Base-by-base conservation (phyloP, 306 rosid genomes). In the Gleditsia sinensis region DNA sequence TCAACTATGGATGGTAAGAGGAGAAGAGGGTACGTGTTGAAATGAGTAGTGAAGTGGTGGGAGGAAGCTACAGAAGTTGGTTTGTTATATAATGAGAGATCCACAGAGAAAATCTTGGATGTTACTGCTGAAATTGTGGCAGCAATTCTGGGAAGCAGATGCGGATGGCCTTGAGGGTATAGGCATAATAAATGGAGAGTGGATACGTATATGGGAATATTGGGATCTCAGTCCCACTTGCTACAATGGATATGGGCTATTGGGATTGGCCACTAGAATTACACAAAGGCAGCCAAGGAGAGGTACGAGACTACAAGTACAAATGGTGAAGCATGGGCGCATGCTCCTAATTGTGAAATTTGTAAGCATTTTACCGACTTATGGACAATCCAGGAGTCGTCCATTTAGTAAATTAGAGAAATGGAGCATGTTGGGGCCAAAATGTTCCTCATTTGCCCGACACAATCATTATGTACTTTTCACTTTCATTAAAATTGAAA, bases 371-470 rank as follows among this genome's bases (percentile, higher is more conserved):
- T 70, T 21, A 21, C 69, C 36, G 48, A 58, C 4, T 62, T 5
- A 20, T 45, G 77, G 78, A 71, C 65, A 74, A 46, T 7, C 19
- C 17, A 61, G 69, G 69, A 6, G 73, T 33, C 62, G 80, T 36
- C 23, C 68, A 69, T 63, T 61, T 17, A 20, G 9, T 60, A 60
- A 49, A n/a, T 34, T 53, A 42, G 19, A 20, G 17, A 62, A 62
- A 70, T 17, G 34, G 51, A 69, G 11, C 48, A 71, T 59, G 50
- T 71, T 65, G 53, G 67, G 67, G 16, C 82, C 60, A 3, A 39
- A 48, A 11, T 50, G 55, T 40, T 23, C 57, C 27, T 12, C 12
- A 67, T 34, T 33, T 46, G 27, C 37, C 3, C 10, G 37, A 33
- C 69, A 68, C 28, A 43, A 40, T 14, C 55, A 25, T 13, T 75